Base-by-base conservation (phyloP, 805 yeast genomes). In the Jamesozyma rosinii region DNA sequence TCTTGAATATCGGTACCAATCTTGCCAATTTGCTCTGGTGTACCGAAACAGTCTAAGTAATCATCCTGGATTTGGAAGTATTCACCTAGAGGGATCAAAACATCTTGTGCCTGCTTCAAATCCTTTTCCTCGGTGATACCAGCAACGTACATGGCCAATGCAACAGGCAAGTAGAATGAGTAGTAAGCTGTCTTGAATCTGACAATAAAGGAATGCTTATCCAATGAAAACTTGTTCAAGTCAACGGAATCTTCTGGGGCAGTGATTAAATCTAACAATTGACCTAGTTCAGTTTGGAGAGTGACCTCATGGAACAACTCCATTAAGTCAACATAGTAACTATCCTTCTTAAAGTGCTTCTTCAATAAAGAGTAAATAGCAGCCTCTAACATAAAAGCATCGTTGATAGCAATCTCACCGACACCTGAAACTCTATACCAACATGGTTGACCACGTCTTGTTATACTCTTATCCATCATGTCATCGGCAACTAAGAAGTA, bases 21-120 rank as follows among this genome's bases (percentile, higher is more conserved):
- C 74, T 92, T 92, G 50, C 99, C 99, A 60, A 89, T 92, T 59
- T 90, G 87, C 61, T 85, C 94, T 35, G 98, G 96, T 56, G 90
- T 87, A 52, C 98, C 99, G 61, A 86, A 92, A 66, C 96, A 86
- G 67, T 92, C 99, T 52, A 92, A 76, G 70, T 74, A 92, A 66
- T 92, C 99, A 63, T 92, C 99, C 70, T 92, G 98, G 54, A 92
- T 86, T 72, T 92, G 99, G 81, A 92, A 92, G 66, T 92, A 92
- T 66, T 92, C 97, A 46, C 99, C 99, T 53, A 92, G 76, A 44
- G 97, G 97, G 51, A 92, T 80, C 65, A 92, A 74, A 35, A 92
- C 79, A 53, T 85, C 92, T 49, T 72, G 74, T 17, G 87, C 96
- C 71, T 90, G 97, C 62, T 84, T 75, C 63, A 92, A 75, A 65